phyloP scores from a whole-genome alignment of 441 rosid genomes.

The Bruguiera hainesii region DNA sequence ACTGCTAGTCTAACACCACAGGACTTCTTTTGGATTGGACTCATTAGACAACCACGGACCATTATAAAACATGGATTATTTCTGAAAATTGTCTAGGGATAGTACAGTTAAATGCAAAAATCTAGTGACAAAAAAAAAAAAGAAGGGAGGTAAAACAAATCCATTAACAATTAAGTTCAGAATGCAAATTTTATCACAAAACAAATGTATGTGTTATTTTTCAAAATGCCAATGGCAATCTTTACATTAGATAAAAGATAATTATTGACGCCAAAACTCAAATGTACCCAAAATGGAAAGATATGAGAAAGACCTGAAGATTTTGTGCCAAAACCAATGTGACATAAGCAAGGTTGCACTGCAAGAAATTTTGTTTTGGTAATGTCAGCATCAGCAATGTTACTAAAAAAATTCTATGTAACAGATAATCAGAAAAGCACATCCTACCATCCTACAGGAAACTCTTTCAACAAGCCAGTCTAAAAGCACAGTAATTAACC shows the following conservation, averaged over 20 bases:
- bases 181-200: neutral
- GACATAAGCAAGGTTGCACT: conserved; percentile 88
- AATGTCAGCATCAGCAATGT: conserved; percentile 13
- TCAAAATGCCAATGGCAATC: neutral
- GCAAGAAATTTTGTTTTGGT: conserved; percentile 28
- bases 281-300: neutral
- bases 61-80: no score
- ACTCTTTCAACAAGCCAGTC: conserved; percentile 73
- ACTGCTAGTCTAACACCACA: no score
- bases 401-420: conserved; percentile 9
- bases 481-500: conserved; percentile 53
- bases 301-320: conserved; percentile 53
- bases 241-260: neutral
- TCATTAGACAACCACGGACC: no score
- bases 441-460: conserved; percentile 75
- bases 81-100: no score
- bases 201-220: neutral
- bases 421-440: conserved; percentile 17
- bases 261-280: neutral
- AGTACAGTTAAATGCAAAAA: no score
- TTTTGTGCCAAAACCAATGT: conserved; percentile 69
- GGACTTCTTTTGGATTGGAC: no score
- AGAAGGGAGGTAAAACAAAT: neutral
- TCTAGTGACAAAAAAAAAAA: no score
- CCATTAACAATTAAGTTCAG: neutral